Conservation (phyloP, 2,329 filamentous ascomycete species). For the Mycosphaerella sp. region DNA sequence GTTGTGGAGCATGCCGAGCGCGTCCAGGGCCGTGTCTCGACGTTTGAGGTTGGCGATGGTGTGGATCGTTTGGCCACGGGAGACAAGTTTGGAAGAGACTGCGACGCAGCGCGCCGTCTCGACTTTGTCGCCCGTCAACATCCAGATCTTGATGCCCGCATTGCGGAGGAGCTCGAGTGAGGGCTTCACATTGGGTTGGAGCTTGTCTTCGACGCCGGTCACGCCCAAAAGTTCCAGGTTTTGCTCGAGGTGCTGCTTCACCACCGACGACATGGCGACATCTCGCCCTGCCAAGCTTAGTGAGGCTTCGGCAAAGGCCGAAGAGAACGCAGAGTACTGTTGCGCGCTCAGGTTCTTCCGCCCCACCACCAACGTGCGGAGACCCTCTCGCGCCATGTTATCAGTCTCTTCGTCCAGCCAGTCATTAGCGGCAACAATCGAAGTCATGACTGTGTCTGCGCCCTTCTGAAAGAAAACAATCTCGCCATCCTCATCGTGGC, state of each 20-base stretch:
- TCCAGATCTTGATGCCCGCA: conserved; percentile 98
- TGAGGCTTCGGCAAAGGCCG: conserved; percentile 70
- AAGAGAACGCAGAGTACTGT: conserved; percentile 75
- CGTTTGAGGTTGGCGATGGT: conserved; percentile 70
- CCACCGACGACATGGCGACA: conserved; percentile 68
- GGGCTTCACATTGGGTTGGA: conserved; percentile 92
- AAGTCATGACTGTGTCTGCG: conserved; percentile 96
- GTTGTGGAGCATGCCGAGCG: conserved; percentile 79
- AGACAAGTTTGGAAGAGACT: conserved; percentile 87
- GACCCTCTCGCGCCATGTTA: conserved; percentile 97
- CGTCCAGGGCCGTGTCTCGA: conserved; percentile 77
- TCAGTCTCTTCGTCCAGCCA: conserved; percentile 98
- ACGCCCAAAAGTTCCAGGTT: conserved; percentile 93
- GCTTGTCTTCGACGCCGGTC: conserved; percentile 93
- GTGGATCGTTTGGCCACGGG: conserved; percentile 90
- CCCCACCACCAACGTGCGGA: conserved; percentile 92
- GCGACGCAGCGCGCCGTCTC: conserved; percentile 96
- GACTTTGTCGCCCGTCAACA: conserved; percentile 98
- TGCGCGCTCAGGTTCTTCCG: conserved; percentile 72
- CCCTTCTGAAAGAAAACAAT: conserved; percentile 99
- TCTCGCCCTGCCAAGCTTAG: conserved; percentile 76
- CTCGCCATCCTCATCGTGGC: conserved; percentile 56
- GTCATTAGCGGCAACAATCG: conserved; percentile 90
- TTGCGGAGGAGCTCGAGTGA: conserved; percentile 92
- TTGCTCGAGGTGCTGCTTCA: conserved; percentile 74